Evolutionary conservation across 2,329 filamentous ascomycete species (phyloP).

Genomic region (Teratosphaeria zuluensis): DNA sequence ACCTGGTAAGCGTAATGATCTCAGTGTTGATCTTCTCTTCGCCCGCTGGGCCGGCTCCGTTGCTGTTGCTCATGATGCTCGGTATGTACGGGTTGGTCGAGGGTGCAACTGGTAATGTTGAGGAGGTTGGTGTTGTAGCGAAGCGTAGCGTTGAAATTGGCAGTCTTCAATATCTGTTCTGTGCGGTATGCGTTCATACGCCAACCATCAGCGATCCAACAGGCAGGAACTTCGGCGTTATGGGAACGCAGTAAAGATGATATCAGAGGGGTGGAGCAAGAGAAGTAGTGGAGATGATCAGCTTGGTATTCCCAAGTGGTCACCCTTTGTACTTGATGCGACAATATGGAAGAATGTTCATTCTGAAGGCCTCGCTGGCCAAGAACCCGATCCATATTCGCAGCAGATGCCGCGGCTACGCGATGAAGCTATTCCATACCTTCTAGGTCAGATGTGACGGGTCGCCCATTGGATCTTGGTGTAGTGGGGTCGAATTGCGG

Average conservation of each 20-base stretch:
- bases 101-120: neutral
- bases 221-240: conserved; percentile 4
- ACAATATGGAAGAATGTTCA: neutral
- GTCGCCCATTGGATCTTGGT: neutral
- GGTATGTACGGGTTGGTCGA: neutral
- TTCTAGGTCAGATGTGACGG: neutral
- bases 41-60: conserved; percentile 42
- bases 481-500: neutral
- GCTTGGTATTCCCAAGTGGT: neutral
- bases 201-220: neutral
- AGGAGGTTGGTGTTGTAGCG: neutral
- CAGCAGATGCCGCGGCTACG: conserved; percentile 1
- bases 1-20: conserved; percentile 90
- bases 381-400: neutral
- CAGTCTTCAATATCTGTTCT: neutral
- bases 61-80: conserved; percentile 1
- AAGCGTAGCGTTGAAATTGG: neutral
- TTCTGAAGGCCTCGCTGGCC: neutral
- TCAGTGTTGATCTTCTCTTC: conserved; percentile 84
- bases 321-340: neutral
- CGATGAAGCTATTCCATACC: neutral
- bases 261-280: neutral
- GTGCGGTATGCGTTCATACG: neutral
- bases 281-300: neutral
- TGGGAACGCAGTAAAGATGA: conserved; percentile 2